Evolutionary conservation across 1,139 yeast species (phyloP).

Genomic region (Candida tropicalis): DNA sequence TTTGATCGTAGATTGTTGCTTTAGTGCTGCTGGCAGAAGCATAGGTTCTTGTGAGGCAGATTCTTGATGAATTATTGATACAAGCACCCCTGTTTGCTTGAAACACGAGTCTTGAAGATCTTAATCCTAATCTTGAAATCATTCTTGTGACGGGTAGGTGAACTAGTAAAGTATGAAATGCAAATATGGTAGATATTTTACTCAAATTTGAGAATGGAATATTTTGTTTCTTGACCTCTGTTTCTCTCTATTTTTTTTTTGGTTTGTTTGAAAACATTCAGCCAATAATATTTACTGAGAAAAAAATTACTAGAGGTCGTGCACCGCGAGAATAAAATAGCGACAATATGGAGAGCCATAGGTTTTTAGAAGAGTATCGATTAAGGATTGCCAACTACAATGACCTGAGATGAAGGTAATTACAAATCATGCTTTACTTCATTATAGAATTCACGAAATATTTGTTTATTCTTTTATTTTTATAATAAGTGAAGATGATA

Average conservation of each 20-base stretch:
- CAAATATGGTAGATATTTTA: background rate
- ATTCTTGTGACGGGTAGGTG: slow-evolving; percentile 16
- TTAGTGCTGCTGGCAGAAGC: slow-evolving; percentile 33
- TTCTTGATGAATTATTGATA: slow-evolving; percentile 1
- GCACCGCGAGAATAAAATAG: background rate
- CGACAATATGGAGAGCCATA: too few relatives aligned
- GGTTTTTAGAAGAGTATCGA: too few relatives aligned
- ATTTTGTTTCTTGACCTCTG: background rate
- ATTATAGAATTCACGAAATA: too few relatives aligned
- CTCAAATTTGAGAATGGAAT: background rate
- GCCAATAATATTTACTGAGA: slow-evolving; percentile 28
- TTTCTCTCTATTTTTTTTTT: slow-evolving; percentile 2
- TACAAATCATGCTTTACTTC: too few relatives aligned
- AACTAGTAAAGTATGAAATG: too few relatives aligned
- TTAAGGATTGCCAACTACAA: too few relatives aligned
- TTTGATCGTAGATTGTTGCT: slow-evolving; percentile 42
- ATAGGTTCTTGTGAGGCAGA: slow-evolving; percentile 24
- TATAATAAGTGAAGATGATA: slow-evolving; percentile 2
- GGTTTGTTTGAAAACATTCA: slow-evolving; percentile 7
- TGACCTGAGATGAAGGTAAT: too few relatives aligned
- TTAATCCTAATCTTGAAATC: slow-evolving; percentile 34
- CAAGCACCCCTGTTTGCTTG: slow-evolving; percentile 10
- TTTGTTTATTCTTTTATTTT: too few relatives aligned
- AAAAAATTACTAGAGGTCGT: slow-evolving; percentile 14
- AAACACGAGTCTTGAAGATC: slow-evolving; percentile 12